A percentile compares a stretch with the other conserved stretches of the same genome.
Evolutionary conservation across 2,329 filamentous ascomycete genomes (phyloP).

Genomic region (Aspergillus tanneri): DNA sequence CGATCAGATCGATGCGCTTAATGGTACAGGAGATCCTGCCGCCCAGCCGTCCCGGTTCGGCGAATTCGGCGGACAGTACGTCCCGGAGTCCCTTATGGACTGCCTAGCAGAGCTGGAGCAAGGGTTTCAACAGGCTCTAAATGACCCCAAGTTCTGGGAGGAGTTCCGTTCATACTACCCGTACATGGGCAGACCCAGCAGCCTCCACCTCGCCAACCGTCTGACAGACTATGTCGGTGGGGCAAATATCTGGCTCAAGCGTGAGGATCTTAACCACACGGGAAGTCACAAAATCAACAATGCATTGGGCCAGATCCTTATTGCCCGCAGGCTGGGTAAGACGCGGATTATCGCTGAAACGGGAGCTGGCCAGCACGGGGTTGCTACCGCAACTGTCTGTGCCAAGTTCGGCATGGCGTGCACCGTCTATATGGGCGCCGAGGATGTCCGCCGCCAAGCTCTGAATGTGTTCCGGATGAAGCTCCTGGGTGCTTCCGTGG

Average conservation of each 20-base stretch:
- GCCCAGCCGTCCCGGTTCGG: slow-evolving; percentile 85
- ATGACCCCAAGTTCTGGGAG: slow-evolving; percentile 93
- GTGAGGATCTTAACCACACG: slow-evolving; percentile 96
- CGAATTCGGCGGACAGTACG: slow-evolving; percentile 95
- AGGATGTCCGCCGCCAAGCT: slow-evolving; percentile 89
- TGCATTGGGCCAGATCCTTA: slow-evolving; percentile 80
- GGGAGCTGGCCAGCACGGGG: slow-evolving; percentile 92
- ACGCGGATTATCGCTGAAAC: slow-evolving; percentile 95
- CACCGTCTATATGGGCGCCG: slow-evolving; percentile 93
- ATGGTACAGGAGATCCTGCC: slow-evolving; percentile 56
- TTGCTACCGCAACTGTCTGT: slow-evolving; percentile 90
- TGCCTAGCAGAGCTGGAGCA: slow-evolving; percentile 86
- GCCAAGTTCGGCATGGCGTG: slow-evolving; percentile 96
- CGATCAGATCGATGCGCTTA: slow-evolving; percentile 81
- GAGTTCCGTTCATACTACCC: slow-evolving; percentile 95
- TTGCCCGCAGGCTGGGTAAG: slow-evolving; percentile 81
- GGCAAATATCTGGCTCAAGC: slow-evolving; percentile 96
- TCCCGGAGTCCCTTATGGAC: slow-evolving; percentile 97
- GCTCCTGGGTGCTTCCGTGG: slow-evolving; percentile 85
- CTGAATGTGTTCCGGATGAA: slow-evolving; percentile 98
- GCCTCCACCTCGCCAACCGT: slow-evolving; percentile 82
- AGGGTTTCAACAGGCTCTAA: slow-evolving; percentile 82
- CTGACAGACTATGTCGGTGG: slow-evolving; percentile 86
- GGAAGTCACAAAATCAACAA: slow-evolving; percentile 99
- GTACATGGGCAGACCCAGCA: slow-evolving; percentile 94